Evolutionary conservation across 352 stramenopile genomes (phyloP), one percentile per base, ranked within the genome.

Genomic region (Globisporangium orthogonon): DNA sequence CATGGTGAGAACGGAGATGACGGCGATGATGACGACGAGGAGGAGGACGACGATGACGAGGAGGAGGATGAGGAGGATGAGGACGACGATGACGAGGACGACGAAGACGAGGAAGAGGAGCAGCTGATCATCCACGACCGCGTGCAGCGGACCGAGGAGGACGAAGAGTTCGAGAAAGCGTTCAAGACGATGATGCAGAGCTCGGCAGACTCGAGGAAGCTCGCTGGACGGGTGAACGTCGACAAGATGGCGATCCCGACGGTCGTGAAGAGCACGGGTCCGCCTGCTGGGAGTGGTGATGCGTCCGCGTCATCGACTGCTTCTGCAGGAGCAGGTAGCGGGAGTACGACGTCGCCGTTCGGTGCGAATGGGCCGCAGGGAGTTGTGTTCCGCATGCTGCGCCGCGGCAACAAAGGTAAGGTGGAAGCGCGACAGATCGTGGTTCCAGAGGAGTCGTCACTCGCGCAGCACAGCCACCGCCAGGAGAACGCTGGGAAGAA

Each of bases 331-430:
- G 7, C 44, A 4, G 7, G 33, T 40, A 31, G 29, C 4, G 43
- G 13, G 30, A 43, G 6, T 28, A 6, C 15, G 17, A 37, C 51
- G 0, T 55, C 71, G 18, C 67, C 70, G 33, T 60, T 73, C 30
- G 59, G 62, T 18, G 66, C 40, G 0, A 70, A 63, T 57, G 74
- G 65, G 5, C 62, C 64, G 13, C 56, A 64, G 15, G 87, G 80
- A 7, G 83, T 96, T 17, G 72, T 89, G 31, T 98, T 98, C 62
- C 94, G 97, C 33, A 86, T 99, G 61, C 67, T 99, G 7, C 97
- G 97, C 60, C 92, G 96, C 50, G 96, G 96, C 18, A 97, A 97
- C 73, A 98, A 98, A 73, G 96, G 96, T 61, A 98, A 98, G 62
- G 82, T 98, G 55, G 96, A 98, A 61, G 91, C 95, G 0, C 94